These are phyloP conservation scores for Citrus australasica DNA, from an alignment of 345 rosid species.

Conservation along the genomic window DNA sequence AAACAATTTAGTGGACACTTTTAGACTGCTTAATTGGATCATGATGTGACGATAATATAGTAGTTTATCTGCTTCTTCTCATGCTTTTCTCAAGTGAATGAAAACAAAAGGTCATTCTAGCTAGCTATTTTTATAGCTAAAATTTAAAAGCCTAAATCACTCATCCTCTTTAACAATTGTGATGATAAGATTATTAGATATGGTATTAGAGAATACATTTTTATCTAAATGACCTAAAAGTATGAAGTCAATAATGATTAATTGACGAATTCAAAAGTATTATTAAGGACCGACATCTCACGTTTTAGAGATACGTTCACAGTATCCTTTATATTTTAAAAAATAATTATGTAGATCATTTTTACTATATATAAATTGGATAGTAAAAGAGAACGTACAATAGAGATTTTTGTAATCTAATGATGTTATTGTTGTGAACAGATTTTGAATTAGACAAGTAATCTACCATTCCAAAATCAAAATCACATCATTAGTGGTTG, in stretches of 20 bases:
- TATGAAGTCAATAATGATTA: neutral
- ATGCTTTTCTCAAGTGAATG: neutral
- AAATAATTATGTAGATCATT: too few species aligned
- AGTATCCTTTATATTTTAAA: too few species aligned
- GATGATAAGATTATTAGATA: neutral
- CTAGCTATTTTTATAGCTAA: neutral
- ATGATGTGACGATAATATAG: neutral
- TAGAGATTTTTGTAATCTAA: neutral
- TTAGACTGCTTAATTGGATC: neutral
- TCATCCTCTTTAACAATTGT: neutral
- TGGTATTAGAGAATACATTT: neutral
- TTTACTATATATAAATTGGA: neutral
- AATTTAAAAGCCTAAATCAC: neutral
- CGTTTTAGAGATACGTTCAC: too few species aligned
- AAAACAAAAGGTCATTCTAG: neutral
- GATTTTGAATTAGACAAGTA: conserved; percentile 24
- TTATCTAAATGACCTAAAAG: neutral
- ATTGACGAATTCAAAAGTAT: neutral
- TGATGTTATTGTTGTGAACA: neutral
- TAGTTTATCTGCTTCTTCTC: neutral
- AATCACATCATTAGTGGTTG: conserved; percentile 39
- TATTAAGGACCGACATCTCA: neutral
- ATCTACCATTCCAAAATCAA: conserved; percentile 26
- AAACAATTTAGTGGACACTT: neutral
- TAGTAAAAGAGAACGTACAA: neutral